phyloP scores from a whole-genome alignment of 768 basidiomycete genomes.

The Tylopilus sp. region DNA sequence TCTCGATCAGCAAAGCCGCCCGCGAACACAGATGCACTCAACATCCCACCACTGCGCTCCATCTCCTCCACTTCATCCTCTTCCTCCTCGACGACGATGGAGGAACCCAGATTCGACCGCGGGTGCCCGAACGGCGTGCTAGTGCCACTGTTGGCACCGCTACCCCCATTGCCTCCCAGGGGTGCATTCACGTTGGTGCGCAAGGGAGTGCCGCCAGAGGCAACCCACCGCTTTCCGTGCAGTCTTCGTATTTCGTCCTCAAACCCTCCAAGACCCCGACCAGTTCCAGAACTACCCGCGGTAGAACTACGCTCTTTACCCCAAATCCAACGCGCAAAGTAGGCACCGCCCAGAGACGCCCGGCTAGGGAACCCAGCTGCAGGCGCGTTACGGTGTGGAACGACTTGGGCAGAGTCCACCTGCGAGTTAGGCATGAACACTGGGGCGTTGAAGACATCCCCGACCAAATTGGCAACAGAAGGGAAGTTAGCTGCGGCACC shows the following conservation, averaged over 20 bases:
- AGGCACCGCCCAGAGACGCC: slow-evolving; percentile 70
- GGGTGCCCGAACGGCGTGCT: slow-evolving; percentile 64
- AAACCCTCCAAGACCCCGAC: slow-evolving; percentile 52
- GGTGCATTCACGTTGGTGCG: slow-evolving; percentile 58
- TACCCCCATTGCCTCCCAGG: slow-evolving; percentile 33
- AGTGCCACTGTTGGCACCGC: slow-evolving; percentile 59
- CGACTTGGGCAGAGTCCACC: slow-evolving; percentile 70
- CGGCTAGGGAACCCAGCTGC: slow-evolving; percentile 65
- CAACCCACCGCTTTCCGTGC: slow-evolving; percentile 71
- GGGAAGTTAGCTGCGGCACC: slow-evolving; percentile 87
- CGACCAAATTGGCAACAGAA: slow-evolving; percentile 71
- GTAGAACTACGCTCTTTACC: slow-evolving; percentile 50
- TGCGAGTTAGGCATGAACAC: slow-evolving; percentile 74
- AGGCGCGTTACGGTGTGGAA: slow-evolving; percentile 70
- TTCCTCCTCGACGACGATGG: slow-evolving; percentile 66
- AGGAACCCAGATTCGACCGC: slow-evolving; percentile 49
- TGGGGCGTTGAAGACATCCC: slow-evolving; percentile 80
- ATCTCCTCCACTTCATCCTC: slow-evolving; percentile 68
- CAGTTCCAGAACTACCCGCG: slow-evolving; percentile 29
- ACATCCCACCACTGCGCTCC: slow-evolving; percentile 36
- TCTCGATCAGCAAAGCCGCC: slow-evolving; percentile 41
- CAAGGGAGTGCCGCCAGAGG: slow-evolving; percentile 53
- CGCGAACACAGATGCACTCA: slow-evolving; percentile 31
- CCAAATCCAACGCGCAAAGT: slow-evolving; percentile 86
- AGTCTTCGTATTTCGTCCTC: slow-evolving; percentile 78